Conservation (phyloP, 2,329 filamentous ascomycete genomes). For the Bertia moriformis region DNA sequence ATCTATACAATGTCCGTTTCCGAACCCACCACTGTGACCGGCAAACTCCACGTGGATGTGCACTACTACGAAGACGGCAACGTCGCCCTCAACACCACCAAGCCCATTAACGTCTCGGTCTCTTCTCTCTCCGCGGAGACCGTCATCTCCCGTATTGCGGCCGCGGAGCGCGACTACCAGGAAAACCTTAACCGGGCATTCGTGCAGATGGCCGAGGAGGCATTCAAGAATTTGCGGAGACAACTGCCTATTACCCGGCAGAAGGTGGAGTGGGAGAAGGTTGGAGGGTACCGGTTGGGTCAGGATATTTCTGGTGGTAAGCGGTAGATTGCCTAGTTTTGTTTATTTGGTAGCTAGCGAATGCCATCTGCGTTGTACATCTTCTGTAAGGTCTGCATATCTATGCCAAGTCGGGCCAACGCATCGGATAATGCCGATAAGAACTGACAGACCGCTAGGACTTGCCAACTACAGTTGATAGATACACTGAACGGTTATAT, state of each 20-base stretch:
- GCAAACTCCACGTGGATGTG: slow-evolving; percentile 49
- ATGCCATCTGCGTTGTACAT: too few relatives aligned
- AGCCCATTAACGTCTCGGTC: slow-evolving; percentile 30
- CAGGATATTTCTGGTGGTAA: slow-evolving; percentile 14
- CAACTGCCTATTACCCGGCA: slow-evolving; percentile 57
- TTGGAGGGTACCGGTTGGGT: slow-evolving; percentile 45
- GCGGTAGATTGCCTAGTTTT: neutral
- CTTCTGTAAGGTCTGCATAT: neutral
- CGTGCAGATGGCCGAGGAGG: slow-evolving; percentile 44
- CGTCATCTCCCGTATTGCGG: slow-evolving; percentile 40
- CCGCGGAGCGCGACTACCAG: slow-evolving; percentile 50
- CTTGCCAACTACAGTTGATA: neutral
- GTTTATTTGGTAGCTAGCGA: too few relatives aligned
- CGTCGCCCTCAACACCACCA: slow-evolving; percentile 47
- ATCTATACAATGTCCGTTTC: slow-evolving; percentile 37
- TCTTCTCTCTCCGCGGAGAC: slow-evolving; percentile 27
- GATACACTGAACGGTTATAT: too few relatives aligned
- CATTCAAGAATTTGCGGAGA: slow-evolving; percentile 50
- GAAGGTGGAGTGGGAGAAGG: slow-evolving; percentile 62
- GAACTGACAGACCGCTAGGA: neutral
- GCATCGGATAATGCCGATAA: neutral
- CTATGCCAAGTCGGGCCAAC: neutral
- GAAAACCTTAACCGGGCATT: slow-evolving; percentile 54
- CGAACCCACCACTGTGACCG: slow-evolving; percentile 30
- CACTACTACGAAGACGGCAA: slow-evolving; percentile 65